These are phyloP conservation scores for Ceratobasidium sp. DNA, from an alignment of 1,284 basidiomycete genomes.

Conservation along the genomic window DNA sequence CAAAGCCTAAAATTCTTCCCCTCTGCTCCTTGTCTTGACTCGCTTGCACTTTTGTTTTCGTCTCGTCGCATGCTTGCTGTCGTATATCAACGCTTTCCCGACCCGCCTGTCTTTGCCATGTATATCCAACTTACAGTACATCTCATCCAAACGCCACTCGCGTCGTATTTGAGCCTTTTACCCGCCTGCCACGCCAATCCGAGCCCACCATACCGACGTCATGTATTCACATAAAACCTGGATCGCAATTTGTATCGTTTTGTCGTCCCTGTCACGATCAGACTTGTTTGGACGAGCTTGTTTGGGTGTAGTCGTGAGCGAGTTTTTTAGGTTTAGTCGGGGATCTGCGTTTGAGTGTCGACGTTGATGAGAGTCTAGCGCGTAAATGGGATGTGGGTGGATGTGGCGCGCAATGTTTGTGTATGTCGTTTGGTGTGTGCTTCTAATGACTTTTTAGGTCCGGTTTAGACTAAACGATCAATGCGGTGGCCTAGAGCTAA, in stretches of 20 bases:
- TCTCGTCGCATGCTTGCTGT: background rate
- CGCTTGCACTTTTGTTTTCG: background rate
- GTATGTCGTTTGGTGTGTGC: too few relatives aligned
- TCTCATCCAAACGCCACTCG: background rate
- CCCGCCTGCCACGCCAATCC: background rate
- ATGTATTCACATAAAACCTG: background rate
- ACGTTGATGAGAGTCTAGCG: too few relatives aligned
- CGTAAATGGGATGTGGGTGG: too few relatives aligned
- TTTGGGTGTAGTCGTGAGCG: too few relatives aligned
- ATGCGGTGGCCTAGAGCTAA: too few relatives aligned
- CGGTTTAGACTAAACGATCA: too few relatives aligned
- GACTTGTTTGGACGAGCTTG: too few relatives aligned
- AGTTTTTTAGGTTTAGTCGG: too few relatives aligned
- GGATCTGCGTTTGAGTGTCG: too few relatives aligned
- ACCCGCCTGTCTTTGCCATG: background rate
- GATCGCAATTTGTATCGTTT: background rate
- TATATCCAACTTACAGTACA: conserved; percentile 1
- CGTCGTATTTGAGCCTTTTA: conserved; percentile 3
- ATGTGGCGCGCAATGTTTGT: too few relatives aligned
- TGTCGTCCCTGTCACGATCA: too few relatives aligned
- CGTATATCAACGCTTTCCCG: background rate
- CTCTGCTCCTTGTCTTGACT: background rate
- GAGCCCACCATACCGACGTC: background rate
- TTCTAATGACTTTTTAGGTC: too few relatives aligned
- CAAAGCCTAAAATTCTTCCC: conserved; percentile 14